Conservation (phyloP, 2,329 filamentous ascomycete genomes). For the Alternaria burnsii region DNA sequence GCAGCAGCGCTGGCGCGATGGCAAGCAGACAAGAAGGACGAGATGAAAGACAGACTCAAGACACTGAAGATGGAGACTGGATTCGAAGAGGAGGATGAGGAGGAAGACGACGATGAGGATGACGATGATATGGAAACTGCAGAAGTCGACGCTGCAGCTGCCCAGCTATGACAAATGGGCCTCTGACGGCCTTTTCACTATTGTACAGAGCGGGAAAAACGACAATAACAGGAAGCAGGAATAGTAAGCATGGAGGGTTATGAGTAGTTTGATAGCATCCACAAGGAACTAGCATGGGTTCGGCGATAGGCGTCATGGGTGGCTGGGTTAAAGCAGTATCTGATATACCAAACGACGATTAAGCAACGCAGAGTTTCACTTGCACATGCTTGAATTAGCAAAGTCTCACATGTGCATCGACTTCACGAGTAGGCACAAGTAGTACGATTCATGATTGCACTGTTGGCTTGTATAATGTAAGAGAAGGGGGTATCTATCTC, state of each 20-base stretch:
- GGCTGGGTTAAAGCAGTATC: constrained; percentile 21
- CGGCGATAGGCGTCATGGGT: constrained; percentile 34
- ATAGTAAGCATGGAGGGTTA: constrained; percentile 7
- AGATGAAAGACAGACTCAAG: constrained; percentile 81
- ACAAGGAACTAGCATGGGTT: constrained; percentile 25
- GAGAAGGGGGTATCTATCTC: constrained; percentile 25
- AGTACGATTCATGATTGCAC: background rate
- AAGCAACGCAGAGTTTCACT: background rate
- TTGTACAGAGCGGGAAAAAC: background rate
- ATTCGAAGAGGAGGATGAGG: constrained; percentile 72
- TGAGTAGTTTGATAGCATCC: constrained; percentile 11
- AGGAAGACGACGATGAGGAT: constrained; percentile 68
- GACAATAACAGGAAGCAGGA: background rate
- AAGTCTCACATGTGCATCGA: background rate
- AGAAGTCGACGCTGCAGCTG: constrained; percentile 39
- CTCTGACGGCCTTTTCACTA: constrained; percentile 15
- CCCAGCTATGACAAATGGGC: constrained; percentile 28
- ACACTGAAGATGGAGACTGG: constrained; percentile 75
- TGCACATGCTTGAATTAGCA: background rate
- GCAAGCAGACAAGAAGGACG: constrained; percentile 83
- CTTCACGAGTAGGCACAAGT: background rate
- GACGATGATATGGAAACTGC: constrained; percentile 56
- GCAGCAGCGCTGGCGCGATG: constrained; percentile 87
- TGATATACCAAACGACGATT: constrained; percentile 13
- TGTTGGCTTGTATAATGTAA: constrained; percentile 1